phyloP scores from a whole-genome alignment of 208 protist species.

The Wallacemonas sp. region DNA sequence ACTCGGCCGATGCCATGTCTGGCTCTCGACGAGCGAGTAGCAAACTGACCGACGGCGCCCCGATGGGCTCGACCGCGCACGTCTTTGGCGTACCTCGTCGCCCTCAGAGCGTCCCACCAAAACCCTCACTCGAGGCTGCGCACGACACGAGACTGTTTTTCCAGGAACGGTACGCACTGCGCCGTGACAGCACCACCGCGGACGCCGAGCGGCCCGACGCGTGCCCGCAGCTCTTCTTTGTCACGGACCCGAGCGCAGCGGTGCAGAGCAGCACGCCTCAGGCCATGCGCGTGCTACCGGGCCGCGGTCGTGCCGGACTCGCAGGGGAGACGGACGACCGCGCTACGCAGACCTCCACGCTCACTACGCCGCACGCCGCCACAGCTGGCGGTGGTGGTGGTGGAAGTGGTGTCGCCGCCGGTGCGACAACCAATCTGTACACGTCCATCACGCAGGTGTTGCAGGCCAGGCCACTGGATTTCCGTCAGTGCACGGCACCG shows the following conservation, averaged over 20 bases:
- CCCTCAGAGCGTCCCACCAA: slow-evolving; percentile 9
- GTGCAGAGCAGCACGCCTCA: no score
- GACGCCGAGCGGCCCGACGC: no score
- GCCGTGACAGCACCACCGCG: neutral
- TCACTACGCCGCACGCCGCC: no score
- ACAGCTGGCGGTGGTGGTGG: no score
- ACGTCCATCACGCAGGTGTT: slow-evolving; percentile 35
- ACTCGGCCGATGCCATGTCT: neutral
- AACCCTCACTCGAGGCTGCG: neutral
- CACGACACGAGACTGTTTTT: neutral
- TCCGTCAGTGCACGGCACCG: slow-evolving; percentile 50
- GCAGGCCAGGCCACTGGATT: slow-evolving; percentile 44
- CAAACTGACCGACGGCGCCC: neutral
- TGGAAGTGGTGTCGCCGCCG: neutral
- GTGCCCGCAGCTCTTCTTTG: neutral
- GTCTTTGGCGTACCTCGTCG: neutral
- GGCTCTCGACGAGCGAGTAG: neutral
- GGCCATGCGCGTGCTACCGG: no score
- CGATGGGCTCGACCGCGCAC: neutral
- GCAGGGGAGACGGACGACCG: no score
- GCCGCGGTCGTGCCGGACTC: no score
- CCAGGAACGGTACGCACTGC: neutral
- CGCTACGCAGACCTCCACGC: no score
- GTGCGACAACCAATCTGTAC: slow-evolving; percentile 50
- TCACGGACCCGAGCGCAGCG: no score